Percentiles rank a stretch among this genome's conserved stretches.
These are phyloP conservation scores for Elsinoe batatas DNA, from an alignment of 2,329 filamentous ascomycete species.

Conservation along the genomic window DNA sequence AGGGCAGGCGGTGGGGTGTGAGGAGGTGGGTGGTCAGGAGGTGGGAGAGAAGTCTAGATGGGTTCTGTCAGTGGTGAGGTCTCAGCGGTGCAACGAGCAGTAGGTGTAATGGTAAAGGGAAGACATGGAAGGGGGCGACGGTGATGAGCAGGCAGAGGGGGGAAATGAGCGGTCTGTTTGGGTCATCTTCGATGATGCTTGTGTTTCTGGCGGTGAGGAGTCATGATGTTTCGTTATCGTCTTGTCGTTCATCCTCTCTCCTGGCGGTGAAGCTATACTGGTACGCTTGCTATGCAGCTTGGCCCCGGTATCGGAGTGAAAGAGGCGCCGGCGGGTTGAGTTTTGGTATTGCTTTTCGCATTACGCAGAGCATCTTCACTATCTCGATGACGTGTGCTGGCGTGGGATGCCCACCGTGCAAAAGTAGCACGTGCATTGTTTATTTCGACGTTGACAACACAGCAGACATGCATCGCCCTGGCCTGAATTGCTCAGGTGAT, in stretches of 20 bases:
- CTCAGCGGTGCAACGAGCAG: not conserved
- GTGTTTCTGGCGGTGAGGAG: not conserved
- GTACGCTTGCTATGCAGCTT: not conserved
- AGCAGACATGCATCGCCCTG: not conserved
- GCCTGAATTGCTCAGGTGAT: conserved; percentile 5
- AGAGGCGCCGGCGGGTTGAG: not conserved
- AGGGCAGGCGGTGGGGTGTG: conserved; percentile 35
- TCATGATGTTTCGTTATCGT: not conserved
- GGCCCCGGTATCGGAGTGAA: not conserved
- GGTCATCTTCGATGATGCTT: not conserved
- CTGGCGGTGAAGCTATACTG: conserved; percentile 7
- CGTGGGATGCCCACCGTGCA: not conserved
- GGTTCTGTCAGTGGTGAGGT: not conserved
- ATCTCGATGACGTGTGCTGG: not conserved
- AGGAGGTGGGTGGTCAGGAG: conserved; percentile 33
- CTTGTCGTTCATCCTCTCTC: not conserved
- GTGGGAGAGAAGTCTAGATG: conserved; percentile 37
- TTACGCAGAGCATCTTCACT: not conserved
- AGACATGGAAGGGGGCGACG: no score
- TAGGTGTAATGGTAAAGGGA: not conserved
- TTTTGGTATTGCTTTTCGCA: conserved; percentile 3
- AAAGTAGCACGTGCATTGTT: not conserved
- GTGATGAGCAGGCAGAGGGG: not conserved
- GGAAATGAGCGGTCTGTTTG: conserved; percentile 1
- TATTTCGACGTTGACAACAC: not conserved